Percentiles rank a stretch among this genome's conserved stretches.
phyloP scores from a whole-genome alignment of 441 rosid species.

The Mallotus japonicus region DNA sequence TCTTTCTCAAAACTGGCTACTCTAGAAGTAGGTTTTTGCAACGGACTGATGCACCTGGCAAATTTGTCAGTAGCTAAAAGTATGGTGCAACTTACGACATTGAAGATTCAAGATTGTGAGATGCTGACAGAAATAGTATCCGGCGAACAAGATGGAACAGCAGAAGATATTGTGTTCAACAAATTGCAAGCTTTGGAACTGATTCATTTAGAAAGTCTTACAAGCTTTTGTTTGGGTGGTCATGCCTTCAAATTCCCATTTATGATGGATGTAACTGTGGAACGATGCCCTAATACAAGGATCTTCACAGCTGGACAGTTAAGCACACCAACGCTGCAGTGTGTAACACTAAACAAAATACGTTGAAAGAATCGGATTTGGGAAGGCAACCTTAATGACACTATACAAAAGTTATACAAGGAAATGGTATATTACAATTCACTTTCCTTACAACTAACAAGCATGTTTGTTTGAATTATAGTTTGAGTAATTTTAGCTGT shows the following conservation, averaged over 20 bases:
- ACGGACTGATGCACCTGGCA: neutral
- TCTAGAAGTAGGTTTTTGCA: neutral
- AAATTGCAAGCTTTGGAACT: neutral
- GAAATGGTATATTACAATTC: constrained; percentile 1
- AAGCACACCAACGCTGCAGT: constrained; percentile 12
- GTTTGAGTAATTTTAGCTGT: no score
- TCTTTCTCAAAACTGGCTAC: neutral
- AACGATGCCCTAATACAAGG: constrained; percentile 10
- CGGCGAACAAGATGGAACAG: neutral
- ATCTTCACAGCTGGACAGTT: constrained; percentile 1
- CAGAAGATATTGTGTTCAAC: neutral
- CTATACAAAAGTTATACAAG: neutral
- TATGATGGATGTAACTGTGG: neutral
- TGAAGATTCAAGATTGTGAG: neutral
- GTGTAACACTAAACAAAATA: neutral
- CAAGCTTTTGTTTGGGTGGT: neutral
- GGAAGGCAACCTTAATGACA: constrained; percentile 7
- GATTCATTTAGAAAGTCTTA: neutral
- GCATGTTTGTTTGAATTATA: no score
- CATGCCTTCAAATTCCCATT: neutral
- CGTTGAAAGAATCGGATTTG: neutral
- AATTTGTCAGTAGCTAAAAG: neutral
- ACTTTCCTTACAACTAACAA: no score
- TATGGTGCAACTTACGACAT: neutral
- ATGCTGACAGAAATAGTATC: neutral